Evolutionary conservation across 345 rosid species (phyloP).

Genomic region (Trapa incisa): DNA sequence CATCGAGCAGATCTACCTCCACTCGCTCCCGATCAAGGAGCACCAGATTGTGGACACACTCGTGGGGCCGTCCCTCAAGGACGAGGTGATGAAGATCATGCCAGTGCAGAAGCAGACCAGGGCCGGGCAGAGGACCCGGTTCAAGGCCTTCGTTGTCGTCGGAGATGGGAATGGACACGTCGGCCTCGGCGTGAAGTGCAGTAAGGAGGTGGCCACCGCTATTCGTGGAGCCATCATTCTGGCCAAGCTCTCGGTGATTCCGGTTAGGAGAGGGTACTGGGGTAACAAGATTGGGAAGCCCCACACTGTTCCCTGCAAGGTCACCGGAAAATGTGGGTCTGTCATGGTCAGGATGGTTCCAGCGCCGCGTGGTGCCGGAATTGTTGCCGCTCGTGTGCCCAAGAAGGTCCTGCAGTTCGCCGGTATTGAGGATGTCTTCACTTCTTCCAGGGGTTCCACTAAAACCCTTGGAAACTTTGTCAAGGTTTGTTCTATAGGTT

Average conservation of each 20-base stretch:
- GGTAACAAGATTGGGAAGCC: constrained; percentile 72
- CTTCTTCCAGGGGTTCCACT: constrained; percentile 73
- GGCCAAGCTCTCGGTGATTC: constrained; percentile 56
- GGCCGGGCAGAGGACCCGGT: constrained; percentile 64
- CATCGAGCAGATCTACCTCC: constrained; percentile 70
- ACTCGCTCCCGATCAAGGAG: constrained; percentile 84
- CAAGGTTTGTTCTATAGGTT: constrained; percentile 29
- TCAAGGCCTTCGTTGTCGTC: constrained; percentile 64
- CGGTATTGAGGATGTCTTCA: constrained; percentile 73
- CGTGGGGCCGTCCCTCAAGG: constrained; percentile 61
- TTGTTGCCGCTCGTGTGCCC: constrained; percentile 79
- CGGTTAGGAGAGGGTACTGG: constrained; percentile 66
- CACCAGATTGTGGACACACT: constrained; percentile 67
- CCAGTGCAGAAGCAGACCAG: constrained; percentile 88
- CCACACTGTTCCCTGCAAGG: constrained; percentile 63
- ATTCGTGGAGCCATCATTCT: constrained; percentile 51
- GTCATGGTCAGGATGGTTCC: constrained; percentile 71
- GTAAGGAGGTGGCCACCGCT: constrained; percentile 65
- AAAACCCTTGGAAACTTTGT: constrained; percentile 80
- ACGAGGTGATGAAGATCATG: constrained; percentile 92
- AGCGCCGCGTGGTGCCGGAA: constrained; percentile 73
- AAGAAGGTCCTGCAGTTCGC: constrained; percentile 83
- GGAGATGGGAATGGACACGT: constrained; percentile 60
- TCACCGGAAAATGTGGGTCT: constrained; percentile 63
- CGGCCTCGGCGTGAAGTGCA: constrained; percentile 59